phyloP scores from a whole-genome alignment of 2,329 filamentous ascomycete genomes.

The Scedosporium dehoogii region DNA sequence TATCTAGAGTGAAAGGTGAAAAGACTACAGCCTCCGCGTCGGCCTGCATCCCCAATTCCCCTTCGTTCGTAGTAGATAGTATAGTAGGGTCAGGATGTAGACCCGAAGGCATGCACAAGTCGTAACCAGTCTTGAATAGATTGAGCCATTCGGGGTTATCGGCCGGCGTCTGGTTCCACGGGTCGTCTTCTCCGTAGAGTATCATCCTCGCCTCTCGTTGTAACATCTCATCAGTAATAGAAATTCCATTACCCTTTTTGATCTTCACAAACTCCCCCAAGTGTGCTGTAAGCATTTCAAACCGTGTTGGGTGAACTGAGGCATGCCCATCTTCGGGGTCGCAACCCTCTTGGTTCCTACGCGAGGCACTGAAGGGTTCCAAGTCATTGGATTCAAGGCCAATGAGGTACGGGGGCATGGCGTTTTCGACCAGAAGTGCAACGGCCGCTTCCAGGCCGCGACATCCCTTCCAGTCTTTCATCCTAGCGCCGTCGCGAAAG shows the following conservation, averaged over 20 bases:
- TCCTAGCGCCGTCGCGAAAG: slow-evolving; percentile 26
- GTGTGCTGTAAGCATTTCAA: background rate
- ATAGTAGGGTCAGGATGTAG: too few relatives aligned
- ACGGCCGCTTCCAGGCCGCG: slow-evolving; percentile 27
- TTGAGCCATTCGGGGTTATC: slow-evolving; percentile 24
- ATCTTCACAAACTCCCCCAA: slow-evolving; percentile 2
- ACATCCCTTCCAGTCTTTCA: slow-evolving; percentile 30
- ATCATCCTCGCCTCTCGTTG: slow-evolving; percentile 21
- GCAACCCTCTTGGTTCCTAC: slow-evolving; percentile 5
- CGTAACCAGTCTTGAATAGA: slow-evolving; percentile 9
- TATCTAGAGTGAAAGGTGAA: slow-evolving; percentile 1
- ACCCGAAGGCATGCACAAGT: background rate
- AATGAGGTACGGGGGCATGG: slow-evolving; percentile 30
- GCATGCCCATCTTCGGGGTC: slow-evolving; percentile 4
- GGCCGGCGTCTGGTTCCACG: slow-evolving; percentile 28
- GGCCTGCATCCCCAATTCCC: too few relatives aligned
- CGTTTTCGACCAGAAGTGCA: slow-evolving; percentile 25
- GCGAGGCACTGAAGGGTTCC: slow-evolving; percentile 19
- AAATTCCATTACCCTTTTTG: slow-evolving; percentile 11
- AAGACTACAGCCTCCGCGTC: background rate
- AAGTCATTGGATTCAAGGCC: slow-evolving; percentile 24
- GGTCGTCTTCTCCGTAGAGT: slow-evolving; percentile 22
- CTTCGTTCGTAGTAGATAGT: too few relatives aligned
- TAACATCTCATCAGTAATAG: slow-evolving; percentile 23
- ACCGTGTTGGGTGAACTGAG: background rate